Evolutionary conservation across 1,284 basidiomycete species (phyloP), one percentile per base, ranked within the genome.

Genomic region (Sanguinoderma infundibulare): DNA sequence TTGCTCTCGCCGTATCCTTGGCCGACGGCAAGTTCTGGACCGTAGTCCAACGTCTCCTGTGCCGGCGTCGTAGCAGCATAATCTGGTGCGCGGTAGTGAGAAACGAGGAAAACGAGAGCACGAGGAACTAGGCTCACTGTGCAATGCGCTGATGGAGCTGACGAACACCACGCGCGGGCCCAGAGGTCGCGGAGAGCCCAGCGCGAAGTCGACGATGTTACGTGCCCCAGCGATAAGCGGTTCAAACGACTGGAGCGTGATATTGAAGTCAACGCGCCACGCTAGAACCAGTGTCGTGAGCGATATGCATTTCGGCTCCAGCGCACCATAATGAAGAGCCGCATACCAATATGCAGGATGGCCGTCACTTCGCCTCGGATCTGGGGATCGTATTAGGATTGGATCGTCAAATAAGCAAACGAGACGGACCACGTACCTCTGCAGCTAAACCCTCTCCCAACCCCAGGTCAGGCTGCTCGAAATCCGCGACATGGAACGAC

Each of bases 1-100:
- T 81, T 81, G 4, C 75, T 74, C 61, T 79, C 75, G 32, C 70
- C 65, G 61, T 81, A 81, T 3, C 79, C 79, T 17, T 62, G 70
- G 9, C 75, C 75, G 17, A 75, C 61, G 2, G 77, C 70, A 17
- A 72, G 59, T 6, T 55, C 65, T 3, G 74, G 68, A n/a, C 50
- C 36, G 54, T 49, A 22, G 8, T 10, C 9, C n/a, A 39, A 8
- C 7, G 67, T 60, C 69, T 70, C 47, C 2, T 28, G 58, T 35
- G 68, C 69, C 2, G 60, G 50, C 0, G 61, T 65, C 0, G 61
- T 58, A 15, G 53, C 0, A 57, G 36, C 34, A 53, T 58, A 30
- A 35, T 65, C 68, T 60, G 39, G 67, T 5, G 20, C n/a, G n/a
- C n/a, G 2, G 15, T 8, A 15, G 12, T 8, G 24, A 17, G 38